Conservation (phyloP, 139 green algal genomes). For the Gonium pectorale region DNA sequence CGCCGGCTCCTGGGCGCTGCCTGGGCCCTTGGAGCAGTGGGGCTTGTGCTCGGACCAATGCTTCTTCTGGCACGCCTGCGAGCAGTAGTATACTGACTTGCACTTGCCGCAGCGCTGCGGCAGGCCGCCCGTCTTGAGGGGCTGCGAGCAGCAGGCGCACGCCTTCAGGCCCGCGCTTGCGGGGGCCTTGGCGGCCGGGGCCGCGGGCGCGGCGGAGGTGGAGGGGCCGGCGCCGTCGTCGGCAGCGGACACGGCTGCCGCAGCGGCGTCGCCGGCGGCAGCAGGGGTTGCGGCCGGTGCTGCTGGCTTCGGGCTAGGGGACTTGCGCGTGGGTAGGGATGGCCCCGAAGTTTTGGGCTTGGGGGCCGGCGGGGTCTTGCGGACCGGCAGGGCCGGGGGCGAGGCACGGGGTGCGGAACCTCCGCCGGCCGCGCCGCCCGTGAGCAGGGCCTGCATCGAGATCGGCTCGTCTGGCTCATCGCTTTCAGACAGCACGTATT, state of each 20-base stretch:
- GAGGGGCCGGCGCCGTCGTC: background rate
- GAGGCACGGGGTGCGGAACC: background rate
- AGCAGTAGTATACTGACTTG: constrained; percentile 56
- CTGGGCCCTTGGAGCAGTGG: constrained; percentile 9
- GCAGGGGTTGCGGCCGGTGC: too few relatives aligned
- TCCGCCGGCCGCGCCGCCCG: background rate
- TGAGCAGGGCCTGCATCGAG: constrained; percentile 37
- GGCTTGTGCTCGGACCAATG: constrained; percentile 50
- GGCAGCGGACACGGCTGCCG: background rate
- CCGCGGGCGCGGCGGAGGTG: background rate
- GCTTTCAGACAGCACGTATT: constrained; percentile 14
- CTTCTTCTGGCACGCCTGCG: constrained; percentile 42
- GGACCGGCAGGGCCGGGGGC: background rate
- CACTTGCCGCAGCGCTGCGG: constrained; percentile 47
- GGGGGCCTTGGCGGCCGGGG: background rate
- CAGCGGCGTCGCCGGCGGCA: background rate
- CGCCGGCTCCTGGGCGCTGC: background rate
- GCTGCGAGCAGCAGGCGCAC: constrained; percentile 41
- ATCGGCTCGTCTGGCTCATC: background rate
- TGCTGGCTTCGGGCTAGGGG: background rate
- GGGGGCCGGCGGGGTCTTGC: constrained; percentile 1
- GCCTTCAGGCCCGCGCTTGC: constrained; percentile 20
- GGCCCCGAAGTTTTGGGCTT: background rate
- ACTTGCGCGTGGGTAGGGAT: constrained; percentile 3
- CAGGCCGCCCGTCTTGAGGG: constrained; percentile 40